Evolutionary conservation across 805 yeast species (phyloP).

Genomic region (Nakazawaea pomicola): DNA sequence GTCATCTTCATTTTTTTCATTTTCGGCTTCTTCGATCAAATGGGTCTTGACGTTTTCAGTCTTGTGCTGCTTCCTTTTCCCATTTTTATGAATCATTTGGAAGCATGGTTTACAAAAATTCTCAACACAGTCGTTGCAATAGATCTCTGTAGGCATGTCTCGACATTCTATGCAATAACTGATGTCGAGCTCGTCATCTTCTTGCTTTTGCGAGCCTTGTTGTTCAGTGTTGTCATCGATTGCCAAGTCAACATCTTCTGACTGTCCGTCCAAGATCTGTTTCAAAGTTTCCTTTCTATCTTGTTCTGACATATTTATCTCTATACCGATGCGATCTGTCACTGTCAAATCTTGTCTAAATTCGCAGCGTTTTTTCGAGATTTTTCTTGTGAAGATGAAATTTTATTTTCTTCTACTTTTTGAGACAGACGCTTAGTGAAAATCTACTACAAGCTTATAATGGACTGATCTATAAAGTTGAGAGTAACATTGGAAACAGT

Average conservation of each 20-base stretch:
- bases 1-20: conserved; percentile 15
- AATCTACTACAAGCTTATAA: too few relatives aligned
- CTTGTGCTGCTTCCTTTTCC: conserved; percentile 47
- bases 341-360: not conserved
- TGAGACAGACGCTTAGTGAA: too few relatives aligned
- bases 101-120: conserved; percentile 67
- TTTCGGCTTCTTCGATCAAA: conserved; percentile 16
- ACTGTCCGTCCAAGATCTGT: conserved; percentile 20
- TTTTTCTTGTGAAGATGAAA: not conserved
- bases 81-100: conserved; percentile 64
- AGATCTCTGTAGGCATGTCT: conserved; percentile 65
- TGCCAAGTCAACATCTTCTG: conserved; percentile 13
- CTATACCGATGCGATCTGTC: not conserved
- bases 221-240: not conserved
- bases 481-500: too few relatives aligned
- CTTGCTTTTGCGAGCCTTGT: conserved; percentile 17
- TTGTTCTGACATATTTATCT: not conserved
- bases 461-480: too few relatives aligned
- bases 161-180: conserved; percentile 63
- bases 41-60: conserved; percentile 21
- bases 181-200: conserved; percentile 27
- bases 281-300: conserved; percentile 20
- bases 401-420: too few relatives aligned
- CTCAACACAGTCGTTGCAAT: conserved; percentile 61
- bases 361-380: conserved; percentile 2